Evolutionary conservation across 2,329 filamentous ascomycete species (phyloP).

Genomic region (Huntiella abstrusa): DNA sequence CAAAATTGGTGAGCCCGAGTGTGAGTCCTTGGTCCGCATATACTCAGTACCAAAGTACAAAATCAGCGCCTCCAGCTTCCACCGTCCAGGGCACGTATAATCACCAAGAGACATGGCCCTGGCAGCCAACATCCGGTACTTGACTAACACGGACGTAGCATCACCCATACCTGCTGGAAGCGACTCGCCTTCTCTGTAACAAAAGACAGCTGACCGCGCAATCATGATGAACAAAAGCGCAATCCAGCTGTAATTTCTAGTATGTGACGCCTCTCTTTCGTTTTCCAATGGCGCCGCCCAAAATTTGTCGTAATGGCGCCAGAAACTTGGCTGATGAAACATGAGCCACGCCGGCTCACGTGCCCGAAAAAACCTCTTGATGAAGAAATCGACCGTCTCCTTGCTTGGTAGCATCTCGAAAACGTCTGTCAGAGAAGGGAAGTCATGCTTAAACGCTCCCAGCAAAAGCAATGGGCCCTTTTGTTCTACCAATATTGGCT

Average conservation of each 20-base stretch:
- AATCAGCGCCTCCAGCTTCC: conserved; percentile 15
- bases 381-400: conserved; percentile 14
- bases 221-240: conserved; percentile 19
- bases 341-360: conserved; percentile 17
- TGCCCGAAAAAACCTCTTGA: conserved; percentile 16
- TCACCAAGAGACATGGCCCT: conserved; percentile 18
- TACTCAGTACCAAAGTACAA: conserved; percentile 17
- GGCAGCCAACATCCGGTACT: conserved; percentile 14
- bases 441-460: conserved; percentile 14
- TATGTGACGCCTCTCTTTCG: conserved; percentile 9
- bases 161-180: conserved; percentile 13
- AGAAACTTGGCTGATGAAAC: conserved; percentile 17
- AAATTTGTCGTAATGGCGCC: conserved; percentile 16
- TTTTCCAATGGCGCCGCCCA: conserved; percentile 13
- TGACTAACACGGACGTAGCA: conserved; percentile 13
- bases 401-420: conserved; percentile 14
- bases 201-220: conserved; percentile 16
- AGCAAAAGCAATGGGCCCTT: conserved; percentile 14
- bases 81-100: conserved; percentile 16
- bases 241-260: conserved; percentile 15
- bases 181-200: conserved; percentile 13
- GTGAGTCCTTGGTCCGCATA: conserved; percentile 14
- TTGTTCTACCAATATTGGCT: conserved; percentile 9
- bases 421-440: conserved; percentile 12
- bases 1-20: conserved; percentile 16